These are phyloP conservation scores for Serendipita sp. DNA, from an alignment of 1,284 basidiomycete species.

Conservation along the genomic window DNA sequence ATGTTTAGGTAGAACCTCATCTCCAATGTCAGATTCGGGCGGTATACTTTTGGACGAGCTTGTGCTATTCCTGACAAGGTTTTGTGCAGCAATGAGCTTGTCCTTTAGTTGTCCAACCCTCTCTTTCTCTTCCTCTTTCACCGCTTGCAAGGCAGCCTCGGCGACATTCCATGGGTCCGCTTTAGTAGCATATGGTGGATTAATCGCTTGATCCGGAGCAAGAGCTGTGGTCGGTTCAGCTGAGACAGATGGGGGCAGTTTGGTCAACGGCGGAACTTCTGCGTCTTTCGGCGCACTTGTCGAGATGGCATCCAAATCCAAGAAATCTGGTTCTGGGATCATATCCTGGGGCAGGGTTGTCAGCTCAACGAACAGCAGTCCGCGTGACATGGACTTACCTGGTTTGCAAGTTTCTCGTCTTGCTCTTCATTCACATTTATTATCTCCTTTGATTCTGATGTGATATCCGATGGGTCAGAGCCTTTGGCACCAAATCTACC, in stretches of 20 bases:
- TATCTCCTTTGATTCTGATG: not conserved
- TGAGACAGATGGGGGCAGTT: not conserved
- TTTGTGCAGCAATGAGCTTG: slow-evolving; percentile 17
- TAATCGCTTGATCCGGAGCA: not conserved
- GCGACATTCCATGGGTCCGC: slow-evolving; percentile 13
- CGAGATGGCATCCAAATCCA: slow-evolving; percentile 44
- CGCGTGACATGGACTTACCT: not conserved
- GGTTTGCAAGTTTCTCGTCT: not conserved
- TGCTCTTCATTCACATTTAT: not conserved
- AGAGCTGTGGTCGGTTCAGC: not conserved
- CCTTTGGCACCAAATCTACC: slow-evolving; percentile 33
- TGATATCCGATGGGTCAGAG: not conserved
- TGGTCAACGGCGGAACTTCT: not conserved
- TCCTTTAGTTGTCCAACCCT: slow-evolving; percentile 20
- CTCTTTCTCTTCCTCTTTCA: slow-evolving; percentile 21
- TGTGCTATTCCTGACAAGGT: slow-evolving; percentile 11
- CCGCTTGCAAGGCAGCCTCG: slow-evolving; percentile 21
- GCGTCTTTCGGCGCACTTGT: not conserved
- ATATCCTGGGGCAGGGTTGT: not conserved
- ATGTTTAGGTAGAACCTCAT: slow-evolving; percentile 37
- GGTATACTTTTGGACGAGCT: not conserved
- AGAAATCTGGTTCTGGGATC: slow-evolving; percentile 42
- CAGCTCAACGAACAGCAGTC: not conserved
- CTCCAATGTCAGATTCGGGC: slow-evolving; percentile 25
- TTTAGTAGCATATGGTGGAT: not conserved